Evolutionary conservation across 495 filamentous ascomycete species (phyloP), one percentile per base, ranked within the genome.

Genomic region (Podospora fimiseda): DNA sequence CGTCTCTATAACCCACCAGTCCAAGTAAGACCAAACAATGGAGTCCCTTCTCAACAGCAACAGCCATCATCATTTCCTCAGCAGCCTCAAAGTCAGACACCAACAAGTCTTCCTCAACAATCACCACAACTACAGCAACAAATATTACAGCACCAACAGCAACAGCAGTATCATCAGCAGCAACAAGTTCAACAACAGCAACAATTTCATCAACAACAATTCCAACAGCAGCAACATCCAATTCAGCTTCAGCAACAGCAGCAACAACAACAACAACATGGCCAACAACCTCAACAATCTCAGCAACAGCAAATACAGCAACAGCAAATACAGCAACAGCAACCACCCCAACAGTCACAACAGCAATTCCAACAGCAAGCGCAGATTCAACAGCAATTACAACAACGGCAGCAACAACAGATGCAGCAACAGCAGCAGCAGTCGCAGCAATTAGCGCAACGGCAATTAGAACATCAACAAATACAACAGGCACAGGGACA

Each of bases 1-100:
- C 69, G 70, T 21, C 55, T 59, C 21, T 68, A 70, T 56, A 73
- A 69, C 47, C 54, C 60, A n/a, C n/a, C n/a, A 43, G 46, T 56
- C 7, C 71, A 73, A 48, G 58, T 56, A 16, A 65, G 67, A 0
- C 71, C 71, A 2, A 68, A 60, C 49, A 70, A 55, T 47, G 51
- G 58, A 18, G 62, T 69, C 51, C 56, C 58, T 48, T 46, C 56
- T 23, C 70, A 70, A 43, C 71, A 66, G 47, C 33, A 42, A 24
- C 58, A 59, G 33, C 56, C n/a, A 57, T 43, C 62, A 67, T n/a
- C n/a, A 13, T 65, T 64, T 9, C 60, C 64, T 23, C 36, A 51
- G 5, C 65, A 69, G 1, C 69, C 69, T 20, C 65, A 62, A 27
- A 66, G 50, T 41, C 71, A 74, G 52, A 72, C 70, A 5, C 69